These are phyloP conservation scores for Protomyces macrosporus DNA, from an alignment of 1,139 yeast genomes.

Conservation along the genomic window DNA sequence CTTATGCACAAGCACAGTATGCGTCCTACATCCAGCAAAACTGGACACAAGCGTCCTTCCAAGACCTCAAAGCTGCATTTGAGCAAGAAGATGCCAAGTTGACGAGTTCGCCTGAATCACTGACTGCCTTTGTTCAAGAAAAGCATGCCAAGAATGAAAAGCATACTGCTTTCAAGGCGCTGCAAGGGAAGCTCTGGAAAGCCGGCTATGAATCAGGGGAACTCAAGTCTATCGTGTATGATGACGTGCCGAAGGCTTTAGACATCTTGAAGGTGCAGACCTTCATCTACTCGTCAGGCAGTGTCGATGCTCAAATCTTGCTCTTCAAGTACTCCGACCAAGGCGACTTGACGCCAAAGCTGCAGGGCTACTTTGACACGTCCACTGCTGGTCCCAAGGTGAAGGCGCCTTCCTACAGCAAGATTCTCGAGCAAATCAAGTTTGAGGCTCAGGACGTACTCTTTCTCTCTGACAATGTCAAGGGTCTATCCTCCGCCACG, in stretches of 20 bases:
- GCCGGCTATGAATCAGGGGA: slow-evolving; percentile 70
- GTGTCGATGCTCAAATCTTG: slow-evolving; percentile 76
- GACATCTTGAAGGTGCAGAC: slow-evolving; percentile 40
- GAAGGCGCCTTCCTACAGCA: slow-evolving; percentile 53
- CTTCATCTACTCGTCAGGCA: slow-evolving; percentile 87
- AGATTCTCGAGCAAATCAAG: slow-evolving; percentile 49
- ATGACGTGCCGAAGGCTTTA: slow-evolving; percentile 64
- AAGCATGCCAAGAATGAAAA: slow-evolving; percentile 67
- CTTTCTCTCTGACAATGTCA: slow-evolving; percentile 63
- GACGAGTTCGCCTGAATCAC: slow-evolving; percentile 36
- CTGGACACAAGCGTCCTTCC: slow-evolving; percentile 42
- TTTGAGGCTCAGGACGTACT: slow-evolving; percentile 43
- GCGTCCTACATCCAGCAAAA: slow-evolving; percentile 30
- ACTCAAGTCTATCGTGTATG: slow-evolving; percentile 68
- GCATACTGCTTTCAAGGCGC: slow-evolving; percentile 66
- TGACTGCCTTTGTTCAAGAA: slow-evolving; percentile 48
- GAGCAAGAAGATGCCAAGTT: slow-evolving; percentile 37
- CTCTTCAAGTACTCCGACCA: slow-evolving; percentile 59
- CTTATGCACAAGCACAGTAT: slow-evolving; percentile 39
- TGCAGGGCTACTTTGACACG: slow-evolving; percentile 76
- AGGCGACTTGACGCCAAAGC: slow-evolving; percentile 45
- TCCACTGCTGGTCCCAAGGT: slow-evolving; percentile 65
- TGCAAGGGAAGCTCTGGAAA: slow-evolving; percentile 83
- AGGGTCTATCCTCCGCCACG: not conserved
- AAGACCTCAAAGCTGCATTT: slow-evolving; percentile 30